Conservation (phyloP, 495 filamentous ascomycete genomes). For the Penicillium pulvis region DNA sequence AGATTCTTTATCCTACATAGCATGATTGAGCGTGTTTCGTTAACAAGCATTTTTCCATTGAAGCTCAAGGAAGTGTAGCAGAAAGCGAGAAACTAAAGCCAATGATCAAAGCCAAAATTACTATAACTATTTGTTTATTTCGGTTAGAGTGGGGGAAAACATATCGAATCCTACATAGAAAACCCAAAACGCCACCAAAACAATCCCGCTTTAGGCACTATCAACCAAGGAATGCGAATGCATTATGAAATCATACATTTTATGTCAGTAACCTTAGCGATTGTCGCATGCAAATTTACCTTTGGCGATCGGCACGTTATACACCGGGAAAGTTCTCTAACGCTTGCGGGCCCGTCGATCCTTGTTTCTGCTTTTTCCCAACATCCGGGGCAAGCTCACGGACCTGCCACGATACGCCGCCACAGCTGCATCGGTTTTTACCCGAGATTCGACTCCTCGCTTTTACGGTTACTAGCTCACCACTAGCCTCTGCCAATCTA, state of each 20-base stretch:
- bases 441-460: conserved; percentile 11
- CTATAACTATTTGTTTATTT: background rate
- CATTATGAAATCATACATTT: conserved; percentile 29
- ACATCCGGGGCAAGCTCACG: conserved; percentile 13
- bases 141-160: conserved; percentile 1
- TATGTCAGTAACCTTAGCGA: background rate
- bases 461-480: conserved; percentile 5
- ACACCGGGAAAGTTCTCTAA: background rate
- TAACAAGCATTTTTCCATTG: background rate
- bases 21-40: background rate
- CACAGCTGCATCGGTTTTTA: conserved; percentile 1
- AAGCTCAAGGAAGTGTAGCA: background rate
- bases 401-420: conserved; percentile 5
- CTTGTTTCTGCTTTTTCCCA: conserved; percentile 3
- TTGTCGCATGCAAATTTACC: conserved; percentile 5
- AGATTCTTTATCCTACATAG: background rate
- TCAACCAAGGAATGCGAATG: conserved; percentile 15
- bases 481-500: conserved; percentile 12
- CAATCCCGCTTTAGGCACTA: conserved; percentile 11
- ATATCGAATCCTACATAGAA: background rate
- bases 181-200: background rate
- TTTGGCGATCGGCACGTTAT: conserved; percentile 8
- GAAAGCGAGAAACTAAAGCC: background rate
- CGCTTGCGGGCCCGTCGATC: conserved; percentile 4
- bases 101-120: too few species aligned